These are phyloP conservation scores for Phoenix roebelenii DNA, from an alignment of 176 grass and related monocot species.

Conservation along the genomic window DNA sequence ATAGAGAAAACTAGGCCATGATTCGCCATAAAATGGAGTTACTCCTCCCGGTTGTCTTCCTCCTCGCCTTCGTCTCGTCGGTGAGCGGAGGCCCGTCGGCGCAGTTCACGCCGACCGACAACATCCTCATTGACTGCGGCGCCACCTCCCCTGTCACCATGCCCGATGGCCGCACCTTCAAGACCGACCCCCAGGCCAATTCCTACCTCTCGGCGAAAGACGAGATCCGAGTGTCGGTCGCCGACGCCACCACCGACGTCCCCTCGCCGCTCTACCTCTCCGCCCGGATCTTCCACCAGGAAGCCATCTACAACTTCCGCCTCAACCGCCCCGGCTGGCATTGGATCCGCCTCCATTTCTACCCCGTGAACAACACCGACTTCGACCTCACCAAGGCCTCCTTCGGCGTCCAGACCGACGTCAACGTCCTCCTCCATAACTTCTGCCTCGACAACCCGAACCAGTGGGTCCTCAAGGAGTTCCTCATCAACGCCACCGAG, in stretches of 20 bases:
- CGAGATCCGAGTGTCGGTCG: too few relatives aligned
- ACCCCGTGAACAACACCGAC: neutral
- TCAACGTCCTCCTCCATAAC: conserved; percentile 7
- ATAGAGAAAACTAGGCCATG: too few relatives aligned
- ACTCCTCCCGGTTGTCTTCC: too few relatives aligned
- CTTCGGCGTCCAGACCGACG: conserved; percentile 6
- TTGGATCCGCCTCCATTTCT: conserved; percentile 13
- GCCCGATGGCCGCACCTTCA: conserved; percentile 1
- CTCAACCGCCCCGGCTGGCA: conserved; percentile 11
- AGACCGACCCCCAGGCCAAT: neutral
- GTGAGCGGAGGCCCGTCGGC: too few relatives aligned
- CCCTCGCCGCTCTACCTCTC: too few relatives aligned
- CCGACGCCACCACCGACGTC: too few relatives aligned
- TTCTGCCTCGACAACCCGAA: neutral
- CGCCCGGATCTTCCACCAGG: neutral
- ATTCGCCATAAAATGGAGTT: too few relatives aligned
- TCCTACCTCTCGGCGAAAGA: too few relatives aligned
- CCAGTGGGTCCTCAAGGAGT: conserved; percentile 8
- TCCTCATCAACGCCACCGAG: neutral
- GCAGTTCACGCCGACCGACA: neutral
- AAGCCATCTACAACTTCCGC: neutral
- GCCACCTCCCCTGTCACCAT: neutral
- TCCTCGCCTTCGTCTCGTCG: too few relatives aligned
- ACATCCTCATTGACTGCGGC: conserved; percentile 10
- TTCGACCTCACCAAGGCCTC: conserved; percentile 3